Conservation (phyloP, 2,329 filamentous ascomycete species). For the Didymella pomorum region DNA sequence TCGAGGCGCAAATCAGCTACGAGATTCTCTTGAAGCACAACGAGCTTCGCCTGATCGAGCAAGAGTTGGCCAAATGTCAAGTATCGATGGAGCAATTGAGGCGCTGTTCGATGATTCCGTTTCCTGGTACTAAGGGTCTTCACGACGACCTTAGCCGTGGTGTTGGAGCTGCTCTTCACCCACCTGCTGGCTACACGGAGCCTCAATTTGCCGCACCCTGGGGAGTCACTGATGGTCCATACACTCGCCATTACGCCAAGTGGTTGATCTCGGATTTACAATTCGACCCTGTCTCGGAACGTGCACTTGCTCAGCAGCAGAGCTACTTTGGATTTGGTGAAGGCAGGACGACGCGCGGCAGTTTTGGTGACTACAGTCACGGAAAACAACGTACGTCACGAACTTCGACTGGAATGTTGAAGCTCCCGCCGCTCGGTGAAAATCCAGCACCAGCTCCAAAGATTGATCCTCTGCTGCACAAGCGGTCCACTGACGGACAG, state of each 20-base stretch:
- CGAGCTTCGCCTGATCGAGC: conserved; percentile 91
- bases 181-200: conserved; percentile 67
- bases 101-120: conserved; percentile 90
- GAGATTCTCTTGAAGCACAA: conserved; percentile 95
- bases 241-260: conserved; percentile 91
- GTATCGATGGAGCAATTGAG: conserved; percentile 91
- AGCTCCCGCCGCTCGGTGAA: conserved; percentile 53
- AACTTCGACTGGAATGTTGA: conserved; percentile 62
- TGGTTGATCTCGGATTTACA: conserved; percentile 90
- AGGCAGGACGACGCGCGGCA: conserved; percentile 81
- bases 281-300: conserved; percentile 70
- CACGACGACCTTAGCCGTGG: conserved; percentile 76
- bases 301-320: conserved; percentile 46
- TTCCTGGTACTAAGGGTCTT: conserved; percentile 74
- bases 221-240: conserved; percentile 90
- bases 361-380: conserved; percentile 64
- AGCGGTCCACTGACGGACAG: conserved; percentile 80
- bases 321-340: conserved; percentile 59
- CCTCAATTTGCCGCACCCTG: conserved; percentile 86
- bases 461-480: conserved; percentile 82
- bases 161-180: conserved; percentile 73
- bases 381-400: conserved; percentile 65
- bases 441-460: conserved; percentile 63
- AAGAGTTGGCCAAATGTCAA: conserved; percentile 96
- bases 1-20: conserved; percentile 87